Evolutionary conservation across 345 rosid species (phyloP), one percentile per base, ranked within the genome.

Genomic region (rapeseed (Brassica napus)): DNA sequence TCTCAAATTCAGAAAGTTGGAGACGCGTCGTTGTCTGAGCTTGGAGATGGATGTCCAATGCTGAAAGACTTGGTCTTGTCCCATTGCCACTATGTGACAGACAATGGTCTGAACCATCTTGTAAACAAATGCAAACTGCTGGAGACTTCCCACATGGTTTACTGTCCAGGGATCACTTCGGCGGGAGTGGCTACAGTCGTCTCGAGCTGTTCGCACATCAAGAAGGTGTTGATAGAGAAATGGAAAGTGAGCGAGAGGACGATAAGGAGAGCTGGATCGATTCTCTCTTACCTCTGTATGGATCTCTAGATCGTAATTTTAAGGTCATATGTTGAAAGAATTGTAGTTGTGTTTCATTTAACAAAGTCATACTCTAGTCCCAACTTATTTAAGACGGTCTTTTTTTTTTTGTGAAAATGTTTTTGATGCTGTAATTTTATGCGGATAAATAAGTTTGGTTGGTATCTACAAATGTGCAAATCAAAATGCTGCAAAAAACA

Each of bases 181-280:
- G 80, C 81, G 0, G 98, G 98, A 52, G 94, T 94, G 47, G 97
- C 98, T 76, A 89, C 97, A 0, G 86, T 94, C 60, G 90, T 94
- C 57, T 92, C 97, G 5, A 75, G 91, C 82, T 94, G 97, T 85
- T 86, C 88, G 34, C 90, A 86, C 85, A 83, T 94, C 47, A 92
- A 89, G 76, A 94, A 92, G 81, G 88, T 94, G 39, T 80, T 89
- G 82, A 88, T 94, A 2, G 98, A 94, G 90, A 89, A 88, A 86
- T 88, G 93, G 84, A 92, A 94, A 86, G 97, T 92, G 24, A 92
- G 92, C 63, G 82, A 87, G 62, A 86, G 98, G 79, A 94, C 98
- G 15, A 82, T 81, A 72, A 77, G 98, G 65, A 87, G 89, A 81
- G 98, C 97, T 0, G 90, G 93, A 42, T 83, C 94, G 1, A 83